phyloP scores from a whole-genome alignment of 2,329 filamentous ascomycete genomes.

The Fusarium fujikuroi region DNA sequence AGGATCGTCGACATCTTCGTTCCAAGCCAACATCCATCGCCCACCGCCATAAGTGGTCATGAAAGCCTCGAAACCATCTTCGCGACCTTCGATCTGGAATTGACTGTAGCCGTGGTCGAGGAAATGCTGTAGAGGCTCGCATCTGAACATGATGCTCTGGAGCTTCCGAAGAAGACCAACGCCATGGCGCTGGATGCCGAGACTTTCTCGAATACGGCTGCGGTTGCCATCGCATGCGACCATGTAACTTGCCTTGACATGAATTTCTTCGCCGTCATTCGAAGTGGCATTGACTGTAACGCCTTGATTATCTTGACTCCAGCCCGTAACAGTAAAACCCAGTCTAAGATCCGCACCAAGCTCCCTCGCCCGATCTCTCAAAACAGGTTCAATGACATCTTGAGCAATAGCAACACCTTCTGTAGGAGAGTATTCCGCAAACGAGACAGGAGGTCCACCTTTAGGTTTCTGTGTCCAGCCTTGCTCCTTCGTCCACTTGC shows the following conservation, averaged over 20 bases:
- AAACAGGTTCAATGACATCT: slow-evolving; percentile 53
- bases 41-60: slow-evolving; percentile 40
- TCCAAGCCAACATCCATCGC: slow-evolving; percentile 40
- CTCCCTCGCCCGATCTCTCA: slow-evolving; percentile 47
- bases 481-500: slow-evolving; percentile 38
- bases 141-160: slow-evolving; percentile 51
- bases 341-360: slow-evolving; percentile 51
- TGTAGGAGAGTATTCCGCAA: slow-evolving; percentile 15
- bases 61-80: slow-evolving; percentile 42
- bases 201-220: slow-evolving; percentile 42
- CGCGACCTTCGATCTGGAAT: slow-evolving; percentile 44
- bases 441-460: rapidly evolving
- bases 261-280: slow-evolving; percentile 13
- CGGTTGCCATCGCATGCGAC: slow-evolving; percentile 52
- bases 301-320: slow-evolving; percentile 34
- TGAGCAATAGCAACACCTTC: slow-evolving; percentile 49
- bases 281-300: slow-evolving; percentile 6
- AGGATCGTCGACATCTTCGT: background rate
- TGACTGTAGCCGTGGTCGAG: slow-evolving; percentile 47
- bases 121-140: slow-evolving; percentile 43
- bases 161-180: slow-evolving; percentile 47
- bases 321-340: slow-evolving; percentile 45
- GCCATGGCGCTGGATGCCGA: slow-evolving; percentile 45
- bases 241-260: slow-evolving; percentile 49
- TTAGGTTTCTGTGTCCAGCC: slow-evolving; percentile 23